Percentiles rank a stretch among this genome's conserved stretches.
Evolutionary conservation across 495 filamentous ascomycete species (phyloP).

Genomic region (Amphirosellinia nigrospora): DNA sequence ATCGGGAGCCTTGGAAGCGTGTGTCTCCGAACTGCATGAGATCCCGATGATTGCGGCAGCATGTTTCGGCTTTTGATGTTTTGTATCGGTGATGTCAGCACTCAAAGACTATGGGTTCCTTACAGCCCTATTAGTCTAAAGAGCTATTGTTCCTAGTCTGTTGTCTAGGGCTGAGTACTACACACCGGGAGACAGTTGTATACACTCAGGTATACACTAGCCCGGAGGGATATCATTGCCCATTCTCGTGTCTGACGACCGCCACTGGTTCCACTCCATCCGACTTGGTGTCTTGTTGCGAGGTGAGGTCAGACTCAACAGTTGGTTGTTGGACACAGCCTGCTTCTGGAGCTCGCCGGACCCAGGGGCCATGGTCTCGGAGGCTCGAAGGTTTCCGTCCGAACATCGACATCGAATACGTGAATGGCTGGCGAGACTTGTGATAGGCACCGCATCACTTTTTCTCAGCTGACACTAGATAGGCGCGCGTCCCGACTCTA

Average conservation of each 20-base stretch:
- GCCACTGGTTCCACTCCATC: neutral
- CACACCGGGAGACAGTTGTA: neutral
- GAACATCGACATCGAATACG: neutral
- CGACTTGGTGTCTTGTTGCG: neutral
- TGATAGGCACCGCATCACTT: neutral
- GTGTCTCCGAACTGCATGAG: neutral
- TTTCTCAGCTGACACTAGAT: constrained; percentile 7
- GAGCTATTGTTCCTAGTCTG: neutral
- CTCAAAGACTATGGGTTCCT: neutral
- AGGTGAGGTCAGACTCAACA: neutral
- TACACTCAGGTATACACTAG: neutral
- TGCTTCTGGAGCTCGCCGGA: neutral
- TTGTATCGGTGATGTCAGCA: constrained; percentile 2
- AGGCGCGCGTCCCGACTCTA: neutral
- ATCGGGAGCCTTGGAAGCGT: neutral
- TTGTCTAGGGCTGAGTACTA: neutral
- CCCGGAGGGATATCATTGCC: neutral
- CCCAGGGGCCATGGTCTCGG: too few species aligned
- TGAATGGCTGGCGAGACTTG: neutral
- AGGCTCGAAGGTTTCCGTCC: too few species aligned
- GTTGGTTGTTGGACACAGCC: neutral
- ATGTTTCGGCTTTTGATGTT: neutral
- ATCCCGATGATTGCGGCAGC: neutral
- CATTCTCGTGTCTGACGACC: neutral
- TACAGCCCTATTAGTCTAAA: constrained; percentile 3